A percentile compares a stretch with the other conserved stretches of the same genome.
Evolutionary conservation across 495 filamentous ascomycete genomes (phyloP).

Genomic region (Terfezia claveryi): DNA sequence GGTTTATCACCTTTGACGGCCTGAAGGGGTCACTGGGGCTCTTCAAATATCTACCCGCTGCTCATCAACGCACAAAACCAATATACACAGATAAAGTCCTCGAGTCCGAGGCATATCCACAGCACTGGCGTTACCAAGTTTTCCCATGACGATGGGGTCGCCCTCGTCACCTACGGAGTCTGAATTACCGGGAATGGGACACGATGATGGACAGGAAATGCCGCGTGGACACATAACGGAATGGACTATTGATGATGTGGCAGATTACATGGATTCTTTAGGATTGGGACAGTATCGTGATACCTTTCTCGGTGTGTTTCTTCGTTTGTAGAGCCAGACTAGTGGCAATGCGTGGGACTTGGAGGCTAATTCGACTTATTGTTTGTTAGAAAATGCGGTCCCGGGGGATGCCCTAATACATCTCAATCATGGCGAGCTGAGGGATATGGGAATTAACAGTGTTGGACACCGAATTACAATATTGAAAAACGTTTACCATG

Average conservation of each 20-base stretch:
- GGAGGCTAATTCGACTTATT: constrained; percentile 17
- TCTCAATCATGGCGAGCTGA: constrained; percentile 76
- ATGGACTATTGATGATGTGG: constrained; percentile 76
- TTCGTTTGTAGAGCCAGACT: constrained; percentile 5
- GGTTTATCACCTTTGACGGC: no score
- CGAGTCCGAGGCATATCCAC: not conserved
- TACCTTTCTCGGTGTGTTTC: constrained; percentile 33
- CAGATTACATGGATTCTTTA: constrained; percentile 58
- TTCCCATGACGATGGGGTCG: not conserved
- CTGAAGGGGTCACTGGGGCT: no score
- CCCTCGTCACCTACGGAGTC: not conserved
- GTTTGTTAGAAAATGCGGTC: constrained; percentile 60
- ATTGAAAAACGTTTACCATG: constrained; percentile 81
- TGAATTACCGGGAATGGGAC: not conserved
- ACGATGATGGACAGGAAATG: not conserved
- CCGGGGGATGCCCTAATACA: constrained; percentile 78
- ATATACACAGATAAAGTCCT: not conserved
- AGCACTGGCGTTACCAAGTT: not conserved
- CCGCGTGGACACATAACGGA: constrained; percentile 37
- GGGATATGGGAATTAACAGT: constrained; percentile 78
- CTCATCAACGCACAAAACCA: no score
- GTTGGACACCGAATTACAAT: constrained; percentile 89
- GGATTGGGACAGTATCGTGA: constrained; percentile 69
- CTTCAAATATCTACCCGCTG: no score
- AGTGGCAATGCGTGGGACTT: not conserved